phyloP scores from a whole-genome alignment of 2,329 filamentous ascomycete species.

The Exophiala aquamarina region DNA sequence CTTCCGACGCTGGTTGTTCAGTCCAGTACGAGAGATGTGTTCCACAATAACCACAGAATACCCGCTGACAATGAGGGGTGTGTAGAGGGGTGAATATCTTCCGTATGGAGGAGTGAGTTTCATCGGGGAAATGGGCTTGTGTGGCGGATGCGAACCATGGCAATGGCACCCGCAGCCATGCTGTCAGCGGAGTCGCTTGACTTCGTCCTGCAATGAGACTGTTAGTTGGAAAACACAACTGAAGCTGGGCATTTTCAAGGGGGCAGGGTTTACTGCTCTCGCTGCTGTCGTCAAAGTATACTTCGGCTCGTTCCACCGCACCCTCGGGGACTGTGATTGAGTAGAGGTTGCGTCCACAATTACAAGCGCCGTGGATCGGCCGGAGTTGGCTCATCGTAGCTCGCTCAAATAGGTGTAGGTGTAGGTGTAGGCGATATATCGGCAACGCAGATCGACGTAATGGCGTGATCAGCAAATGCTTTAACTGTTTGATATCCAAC shows the following conservation, averaged over 20 bases:
- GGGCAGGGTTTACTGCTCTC: conserved; percentile 65
- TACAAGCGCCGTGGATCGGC: conserved; percentile 70
- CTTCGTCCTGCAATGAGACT: conserved; percentile 51
- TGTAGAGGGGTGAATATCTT: conserved; percentile 64
- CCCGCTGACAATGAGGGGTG: conserved; percentile 62
- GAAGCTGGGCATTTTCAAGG: neutral
- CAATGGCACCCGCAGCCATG: conserved; percentile 81
- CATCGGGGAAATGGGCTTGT: conserved; percentile 74
- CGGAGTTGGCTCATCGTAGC: conserved; percentile 16
- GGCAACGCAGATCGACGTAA: too few species aligned
- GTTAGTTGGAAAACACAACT: neutral
- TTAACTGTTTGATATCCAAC: too few species aligned
- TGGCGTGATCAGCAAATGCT: too few species aligned
- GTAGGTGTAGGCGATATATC: conserved; percentile 1
- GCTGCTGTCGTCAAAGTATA: conserved; percentile 72
- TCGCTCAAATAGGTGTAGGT: neutral
- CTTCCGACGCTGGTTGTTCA: conserved; percentile 68
- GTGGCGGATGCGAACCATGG: conserved; percentile 77
- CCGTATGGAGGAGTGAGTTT: conserved; percentile 66
- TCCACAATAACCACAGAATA: conserved; percentile 91
- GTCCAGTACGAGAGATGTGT: conserved; percentile 83
- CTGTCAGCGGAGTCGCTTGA: conserved; percentile 70
- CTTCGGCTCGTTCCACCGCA: conserved; percentile 58
- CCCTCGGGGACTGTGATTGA: conserved; percentile 66
- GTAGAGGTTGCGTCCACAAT: conserved; percentile 84